Evolutionary conservation across 2,329 filamentous ascomycete genomes (phyloP).

Genomic region (Apiospora hydei): DNA sequence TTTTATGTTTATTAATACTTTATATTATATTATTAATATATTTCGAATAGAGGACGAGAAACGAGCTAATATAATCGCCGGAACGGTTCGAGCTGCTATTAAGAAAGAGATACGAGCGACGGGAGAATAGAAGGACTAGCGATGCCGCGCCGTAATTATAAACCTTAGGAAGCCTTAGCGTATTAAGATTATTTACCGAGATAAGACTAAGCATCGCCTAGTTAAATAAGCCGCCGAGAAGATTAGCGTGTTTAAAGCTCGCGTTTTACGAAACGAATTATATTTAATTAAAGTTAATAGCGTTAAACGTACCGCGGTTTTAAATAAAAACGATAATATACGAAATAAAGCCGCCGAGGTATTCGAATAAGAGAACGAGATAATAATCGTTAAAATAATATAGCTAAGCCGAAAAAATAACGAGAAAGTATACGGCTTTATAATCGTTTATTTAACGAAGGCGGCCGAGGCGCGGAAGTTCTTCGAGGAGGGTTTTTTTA

Average conservation of each 20-base stretch:
- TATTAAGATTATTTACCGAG: constrained; percentile 32
- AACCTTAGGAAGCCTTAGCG: not conserved
- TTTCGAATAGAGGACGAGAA: not conserved
- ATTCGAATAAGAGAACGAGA: constrained; percentile 36
- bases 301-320: constrained; percentile 32
- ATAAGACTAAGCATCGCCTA: constrained; percentile 32
- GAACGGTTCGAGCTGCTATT: not conserved
- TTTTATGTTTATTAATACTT: not conserved
- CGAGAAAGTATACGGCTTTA: not conserved
- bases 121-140: not conserved
- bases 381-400: constrained; percentile 33
- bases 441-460: constrained; percentile 5
- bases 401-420: constrained; percentile 37
- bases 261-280: constrained; percentile 34
- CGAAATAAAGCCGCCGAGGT: constrained; percentile 28
- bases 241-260: constrained; percentile 30
- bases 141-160: not conserved
- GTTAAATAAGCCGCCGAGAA: constrained; percentile 33
- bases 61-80: not conserved
- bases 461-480: constrained; percentile 26
- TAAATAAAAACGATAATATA: constrained; percentile 30
- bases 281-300: constrained; percentile 38
- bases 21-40: not conserved
- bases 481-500: constrained; percentile 35
- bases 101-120: not conserved